Conservation (phyloP, 176 grass and related monocot genomes). For the Poa annua region DNA sequence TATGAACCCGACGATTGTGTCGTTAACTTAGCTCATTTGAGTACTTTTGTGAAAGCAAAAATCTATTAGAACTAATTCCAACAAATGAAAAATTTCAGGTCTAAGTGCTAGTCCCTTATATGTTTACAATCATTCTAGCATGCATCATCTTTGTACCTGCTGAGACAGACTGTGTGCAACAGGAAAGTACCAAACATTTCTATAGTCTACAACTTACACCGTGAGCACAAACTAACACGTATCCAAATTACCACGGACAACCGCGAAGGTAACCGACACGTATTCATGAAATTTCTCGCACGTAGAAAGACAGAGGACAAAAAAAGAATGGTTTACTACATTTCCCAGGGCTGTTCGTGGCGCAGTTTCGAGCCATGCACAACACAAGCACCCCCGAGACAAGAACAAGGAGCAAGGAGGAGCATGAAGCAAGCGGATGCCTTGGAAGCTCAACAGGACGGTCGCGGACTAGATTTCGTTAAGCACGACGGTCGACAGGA, state of each 20-base stretch:
- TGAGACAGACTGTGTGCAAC: constrained; percentile 9
- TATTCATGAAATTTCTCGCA: background rate
- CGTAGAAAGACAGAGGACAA: background rate
- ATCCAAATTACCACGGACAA: background rate
- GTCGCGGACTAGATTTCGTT: background rate
- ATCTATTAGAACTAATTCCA: background rate
- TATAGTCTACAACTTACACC: background rate
- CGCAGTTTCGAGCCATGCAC: constrained; percentile 35
- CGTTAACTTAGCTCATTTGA: background rate
- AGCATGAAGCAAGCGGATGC: background rate
- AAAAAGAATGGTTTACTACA: background rate
- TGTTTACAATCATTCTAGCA: constrained; percentile 9
- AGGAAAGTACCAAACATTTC: constrained; percentile 6
- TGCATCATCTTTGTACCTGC: background rate
- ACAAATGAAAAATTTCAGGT: background rate
- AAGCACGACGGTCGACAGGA: background rate
- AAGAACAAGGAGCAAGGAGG: background rate
- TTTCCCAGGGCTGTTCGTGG: background rate
- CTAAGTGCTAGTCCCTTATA: background rate
- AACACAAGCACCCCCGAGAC: background rate
- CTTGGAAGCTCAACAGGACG: background rate
- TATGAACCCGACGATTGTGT: constrained; percentile 10
- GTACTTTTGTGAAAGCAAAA: background rate
- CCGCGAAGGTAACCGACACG: background rate
- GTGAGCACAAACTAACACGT: background rate